Base-by-base conservation (phyloP, 2,329 filamentous ascomycete genomes). In the Nakataea oryzae region DNA sequence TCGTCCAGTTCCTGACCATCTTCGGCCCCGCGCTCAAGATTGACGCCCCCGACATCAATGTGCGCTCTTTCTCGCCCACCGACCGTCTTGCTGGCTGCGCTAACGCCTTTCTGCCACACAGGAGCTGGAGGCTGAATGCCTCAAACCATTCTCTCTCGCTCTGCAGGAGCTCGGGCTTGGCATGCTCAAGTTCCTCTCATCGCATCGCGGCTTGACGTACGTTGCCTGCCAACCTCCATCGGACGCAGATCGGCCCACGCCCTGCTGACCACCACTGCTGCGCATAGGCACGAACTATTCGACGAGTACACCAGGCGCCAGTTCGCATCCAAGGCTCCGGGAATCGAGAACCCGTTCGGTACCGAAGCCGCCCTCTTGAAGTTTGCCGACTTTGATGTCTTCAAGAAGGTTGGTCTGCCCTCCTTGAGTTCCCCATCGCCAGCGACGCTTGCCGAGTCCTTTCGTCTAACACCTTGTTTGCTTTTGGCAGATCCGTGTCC, bases 301-400 rank as follows among this genome's bases (percentile, higher is more conserved):
- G 92, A 97, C 71, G 92, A 97, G 70, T 96, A 97, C 72, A 89
- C 92, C 41, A 86, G 92, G 68, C 88, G 92, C 64, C 93, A 97
- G 74, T 99, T 92, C 73, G 76, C 89, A 61, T 82, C 87, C n/a
- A 96, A 91, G 75, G 87, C 89, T 2, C 88, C 92, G 3, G 74
- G 84, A 13, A 82, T 82, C 62, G 65, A 63, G 3, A 97, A 97
- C 70, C 93, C 93, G 0, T 97, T 96, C 70, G 93, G 93, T 58
- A 81, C 84, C 28, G 88, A 87, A 3, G 91, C 95, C 67, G 76
- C 80, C 6, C 87, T 91, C 1, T 80, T 79, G 41, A 88, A 82
- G 61, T 99, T 99, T 71, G 78, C 85, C 66, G 86, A 92, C 57
- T 90, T 99, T 62, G 89, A 96, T 74, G 77, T 92, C 55, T 89